Percentiles rank a stretch among this genome's conserved stretches.
Conservation (phyloP, 306 rosid species). For the Acacia confusa region DNA sequence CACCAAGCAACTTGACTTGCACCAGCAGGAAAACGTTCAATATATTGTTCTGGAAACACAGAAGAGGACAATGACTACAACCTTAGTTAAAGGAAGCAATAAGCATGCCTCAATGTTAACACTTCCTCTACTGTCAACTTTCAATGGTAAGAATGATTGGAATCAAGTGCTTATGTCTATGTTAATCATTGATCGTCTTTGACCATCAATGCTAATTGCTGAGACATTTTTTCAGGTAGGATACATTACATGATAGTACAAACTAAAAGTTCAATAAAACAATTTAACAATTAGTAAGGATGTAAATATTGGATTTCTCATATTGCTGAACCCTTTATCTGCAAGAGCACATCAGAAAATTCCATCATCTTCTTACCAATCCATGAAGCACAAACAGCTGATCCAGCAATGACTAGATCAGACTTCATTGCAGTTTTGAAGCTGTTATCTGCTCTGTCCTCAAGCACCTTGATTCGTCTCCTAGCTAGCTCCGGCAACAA, state of each 20-base stretch:
- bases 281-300: neutral
- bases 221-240: neutral
- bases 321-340: neutral
- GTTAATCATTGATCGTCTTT: neutral
- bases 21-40: constrained; percentile 75
- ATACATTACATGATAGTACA: neutral
- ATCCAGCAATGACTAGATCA: constrained; percentile 87
- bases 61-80: constrained; percentile 14
- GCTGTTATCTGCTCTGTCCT: constrained; percentile 72
- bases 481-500: constrained; percentile 84
- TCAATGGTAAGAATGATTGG: neutral
- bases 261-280: neutral
- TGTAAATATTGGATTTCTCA: neutral
- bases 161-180: neutral
- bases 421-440: constrained; percentile 71
- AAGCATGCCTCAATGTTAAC: neutral
- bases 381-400: constrained; percentile 94
- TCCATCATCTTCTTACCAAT: constrained; percentile 59
- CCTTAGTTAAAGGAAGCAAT: neutral
- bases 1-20: constrained; percentile 93
- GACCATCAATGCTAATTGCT: neutral
- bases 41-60: constrained; percentile 62
- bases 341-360: neutral
- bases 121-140: neutral
- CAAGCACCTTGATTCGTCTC: constrained; percentile 77